Base-by-base conservation (phyloP, 345 rosid genomes). In the Citrus sp. region DNA sequence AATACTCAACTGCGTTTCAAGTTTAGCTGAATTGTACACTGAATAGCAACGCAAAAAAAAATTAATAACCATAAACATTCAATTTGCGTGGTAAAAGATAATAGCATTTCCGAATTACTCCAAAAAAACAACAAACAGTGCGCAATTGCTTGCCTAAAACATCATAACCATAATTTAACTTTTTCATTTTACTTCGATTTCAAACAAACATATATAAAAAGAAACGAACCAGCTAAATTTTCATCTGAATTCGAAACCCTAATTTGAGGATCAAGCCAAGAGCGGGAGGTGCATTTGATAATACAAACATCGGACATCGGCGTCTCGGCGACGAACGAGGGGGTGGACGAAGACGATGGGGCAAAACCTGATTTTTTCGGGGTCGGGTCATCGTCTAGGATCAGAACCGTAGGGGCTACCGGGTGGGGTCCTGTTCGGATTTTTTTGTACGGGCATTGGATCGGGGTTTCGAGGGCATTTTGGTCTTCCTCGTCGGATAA, bases 321-420 rank as follows among this genome's bases (percentile, higher is more conserved):
- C 22, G 96, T 90, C 37, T 93, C 96, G n/a, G 93, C 77, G 67
- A 93, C 92, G 80, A 89, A 77, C 13, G 77, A 80, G 55, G 87
- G 87, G 16, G 89, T 77, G n/a, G 84, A 75, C 7, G 83, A 72
- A 38, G 73, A 59, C 56, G 86, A 70, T 6, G 83, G 56, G 27
- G 76, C 70, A 56, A 82, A 35, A 73, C 54, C 76, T 62, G 81
- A 77, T 72, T 91, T 93, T 56, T 74, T 81, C 9, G 92, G 94
- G 7, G 92, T 88, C 24, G 90, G 87, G 34, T 87, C 92, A 67
- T 91, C 92, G 78, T 85, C 92, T 77, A 91, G 67, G 75, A 89
- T 77, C 24, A 91, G 62, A 67, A 89, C 76, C 21, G 84, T 80
- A 7, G 84, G 84, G 80, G 56, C 51, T 0, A 76, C 13, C 46